These are phyloP conservation scores for Lasiosphaeriaceae sp. DNA, from an alignment of 495 filamentous ascomycete species.

Conservation along the genomic window DNA sequence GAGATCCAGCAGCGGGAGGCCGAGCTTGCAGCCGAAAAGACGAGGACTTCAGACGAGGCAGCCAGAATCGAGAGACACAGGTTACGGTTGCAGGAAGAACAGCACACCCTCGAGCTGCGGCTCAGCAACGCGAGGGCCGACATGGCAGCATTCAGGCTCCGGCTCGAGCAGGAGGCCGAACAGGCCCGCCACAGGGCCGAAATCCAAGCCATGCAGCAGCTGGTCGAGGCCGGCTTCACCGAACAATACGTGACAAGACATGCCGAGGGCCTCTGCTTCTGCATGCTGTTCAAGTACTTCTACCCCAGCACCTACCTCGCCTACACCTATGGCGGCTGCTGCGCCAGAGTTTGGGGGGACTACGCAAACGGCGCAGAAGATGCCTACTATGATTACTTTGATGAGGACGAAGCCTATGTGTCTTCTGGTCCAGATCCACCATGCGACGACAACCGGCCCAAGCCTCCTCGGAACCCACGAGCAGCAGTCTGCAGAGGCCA, in stretches of 20 bases:
- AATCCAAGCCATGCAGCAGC: neutral
- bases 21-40: too few relatives aligned
- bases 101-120: too few relatives aligned
- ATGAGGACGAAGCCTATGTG: too few relatives aligned
- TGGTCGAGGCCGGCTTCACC: neutral
- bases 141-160: neutral
- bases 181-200: neutral
- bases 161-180: neutral
- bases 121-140: neutral
- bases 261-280: conserved; percentile 18
- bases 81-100: too few relatives aligned
- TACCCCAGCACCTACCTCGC: conserved; percentile 8
- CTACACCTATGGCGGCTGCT: conserved; percentile 10
- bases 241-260: neutral
- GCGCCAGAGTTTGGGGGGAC: neutral
- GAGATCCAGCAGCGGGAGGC: too few relatives aligned
- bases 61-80: too few relatives aligned
- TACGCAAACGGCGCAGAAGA: neutral
- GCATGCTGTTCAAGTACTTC: conserved; percentile 15
- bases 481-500: neutral
- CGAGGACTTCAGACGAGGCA: too few relatives aligned
- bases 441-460: too few relatives aligned
- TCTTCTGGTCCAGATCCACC: too few relatives aligned
- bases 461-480: too few relatives aligned
- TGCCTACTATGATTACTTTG: too few relatives aligned